These are phyloP conservation scores for Aspergillus sp. DNA, from an alignment of 2,329 filamentous ascomycete genomes.

Conservation along the genomic window DNA sequence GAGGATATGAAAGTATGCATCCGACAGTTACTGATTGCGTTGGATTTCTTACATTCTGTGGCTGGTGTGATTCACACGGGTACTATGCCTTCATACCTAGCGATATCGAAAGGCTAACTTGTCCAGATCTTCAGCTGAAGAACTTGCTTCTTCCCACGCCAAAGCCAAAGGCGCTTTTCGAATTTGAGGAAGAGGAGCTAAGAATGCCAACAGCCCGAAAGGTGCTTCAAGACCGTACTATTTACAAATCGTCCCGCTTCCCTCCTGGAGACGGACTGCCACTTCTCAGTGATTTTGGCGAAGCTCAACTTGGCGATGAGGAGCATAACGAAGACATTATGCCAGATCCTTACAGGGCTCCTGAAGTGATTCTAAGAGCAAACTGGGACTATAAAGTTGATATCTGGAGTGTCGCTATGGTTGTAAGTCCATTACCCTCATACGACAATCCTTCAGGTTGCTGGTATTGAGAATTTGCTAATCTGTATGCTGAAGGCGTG, in stretches of 20 bases:
- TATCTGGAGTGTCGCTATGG: slow-evolving; percentile 50
- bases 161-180: not conserved
- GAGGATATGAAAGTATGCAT: not conserved
- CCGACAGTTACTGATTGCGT: not conserved
- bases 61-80: not conserved
- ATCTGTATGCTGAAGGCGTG: slow-evolving; percentile 7
- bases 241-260: slow-evolving; percentile 1
- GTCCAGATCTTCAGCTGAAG: not conserved
- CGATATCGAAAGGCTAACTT: not conserved
- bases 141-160: not conserved
- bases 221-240: slow-evolving; percentile 9
- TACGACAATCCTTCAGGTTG: no score
- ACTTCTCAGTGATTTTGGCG: slow-evolving; percentile 3
- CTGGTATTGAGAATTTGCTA: not conserved
- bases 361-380: slow-evolving; percentile 44
- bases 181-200: not conserved
- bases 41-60: slow-evolving; percentile 1
- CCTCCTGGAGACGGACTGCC: slow-evolving; percentile 7
- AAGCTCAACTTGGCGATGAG: not conserved
- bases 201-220: not conserved
- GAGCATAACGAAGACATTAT: slow-evolving; percentile 25
- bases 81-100: not conserved
- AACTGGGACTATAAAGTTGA: slow-evolving; percentile 47
- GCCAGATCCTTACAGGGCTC: slow-evolving; percentile 19
- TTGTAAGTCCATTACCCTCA: slow-evolving; percentile 36